Base-by-base conservation (phyloP, 1,139 yeast species). In the Candida frijolesensis region DNA sequence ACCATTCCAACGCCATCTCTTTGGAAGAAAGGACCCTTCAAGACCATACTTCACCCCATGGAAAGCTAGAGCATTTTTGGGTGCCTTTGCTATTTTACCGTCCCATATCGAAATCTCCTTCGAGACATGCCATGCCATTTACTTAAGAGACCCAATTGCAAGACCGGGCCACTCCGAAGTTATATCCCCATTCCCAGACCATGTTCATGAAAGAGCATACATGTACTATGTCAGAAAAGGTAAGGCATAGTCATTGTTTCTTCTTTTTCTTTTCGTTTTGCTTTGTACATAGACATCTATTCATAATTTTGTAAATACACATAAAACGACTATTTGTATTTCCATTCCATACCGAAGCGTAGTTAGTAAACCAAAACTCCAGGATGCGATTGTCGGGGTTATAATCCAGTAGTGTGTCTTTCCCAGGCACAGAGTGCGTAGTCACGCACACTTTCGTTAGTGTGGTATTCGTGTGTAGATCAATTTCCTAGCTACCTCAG, bases 141-240 rank as follows among this genome's bases (percentile, higher is more conserved):
- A 94, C 70, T 75, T 94, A 69, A 86, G 97, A 71, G 96, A 94
- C 67, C 99, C 99, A 14, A 92, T 94, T 51, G 96, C 98, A 11
- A 83, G 98, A 69, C 97, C 98, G 10, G 98, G 97, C 46, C 92
- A 89, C 64, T 89, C 97, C 30, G 99, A 94, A 74, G 96, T 94
- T 51, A 89, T 94, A 54, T 79, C 96, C 47, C 99, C 99, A 49
- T 89, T 87, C 72, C 86, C 87, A 44, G 78, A 84, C 56, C 87
- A 85, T 57, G 84, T 86, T 59, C 98, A 94, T 64, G 96, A 92
- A 72, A 84, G 96, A 69, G 97, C 98, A 40, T 92, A 89, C 77
- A 89, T 91, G 96, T 91, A 87, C 81, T 94, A 94, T 71, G 84
- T 84, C 53, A 85, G 95, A 76, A 86, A 83, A 65, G 89, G 89